Percentiles rank a stretch among this genome's conserved stretches.
phyloP scores from a whole-genome alignment of 495 filamentous ascomycete genomes.

The Elasticomyces elasticus region DNA sequence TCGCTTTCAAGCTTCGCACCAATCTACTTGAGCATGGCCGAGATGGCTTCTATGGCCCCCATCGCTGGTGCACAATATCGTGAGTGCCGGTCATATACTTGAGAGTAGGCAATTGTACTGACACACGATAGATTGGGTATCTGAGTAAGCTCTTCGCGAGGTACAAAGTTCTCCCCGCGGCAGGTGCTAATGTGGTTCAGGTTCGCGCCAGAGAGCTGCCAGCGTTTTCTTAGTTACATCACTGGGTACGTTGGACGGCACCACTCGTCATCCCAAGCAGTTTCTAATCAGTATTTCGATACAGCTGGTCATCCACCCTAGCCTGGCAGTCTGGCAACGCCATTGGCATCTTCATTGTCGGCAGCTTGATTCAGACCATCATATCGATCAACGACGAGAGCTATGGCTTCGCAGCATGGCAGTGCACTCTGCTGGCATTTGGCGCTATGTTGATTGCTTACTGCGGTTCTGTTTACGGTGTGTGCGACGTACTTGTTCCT shows the following conservation, averaged over 20 bases:
- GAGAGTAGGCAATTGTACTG: no score
- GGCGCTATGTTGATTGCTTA: conserved; percentile 29
- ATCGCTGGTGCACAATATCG: conserved; percentile 7
- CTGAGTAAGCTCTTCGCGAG: conserved; percentile 1
- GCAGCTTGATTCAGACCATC: conserved; percentile 32
- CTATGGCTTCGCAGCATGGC: conserved; percentile 39
- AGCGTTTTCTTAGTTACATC: conserved; percentile 18
- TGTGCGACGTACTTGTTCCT: conserved; percentile 21
- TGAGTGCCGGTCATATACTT: no score
- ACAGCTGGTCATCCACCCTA: conserved; percentile 1
- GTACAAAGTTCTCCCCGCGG: no score
- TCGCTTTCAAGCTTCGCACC: background rate
- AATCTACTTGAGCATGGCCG: conserved; percentile 6
- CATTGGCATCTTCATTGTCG: conserved; percentile 12
- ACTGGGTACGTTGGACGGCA: conserved; percentile 5
- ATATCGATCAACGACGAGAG: conserved; percentile 31
- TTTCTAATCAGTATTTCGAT: background rate
- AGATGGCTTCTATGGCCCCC: no score
- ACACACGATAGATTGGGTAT: no score
- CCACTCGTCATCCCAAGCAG: background rate
- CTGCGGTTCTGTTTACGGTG: conserved; percentile 36
- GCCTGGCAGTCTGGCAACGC: conserved; percentile 7
- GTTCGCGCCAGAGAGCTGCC: conserved; percentile 9
- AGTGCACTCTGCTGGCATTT: conserved; percentile 41
- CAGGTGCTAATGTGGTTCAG: no score